Base-by-base conservation (phyloP, 2,329 filamentous ascomycete species). In the Xylariaceae sp. region DNA sequence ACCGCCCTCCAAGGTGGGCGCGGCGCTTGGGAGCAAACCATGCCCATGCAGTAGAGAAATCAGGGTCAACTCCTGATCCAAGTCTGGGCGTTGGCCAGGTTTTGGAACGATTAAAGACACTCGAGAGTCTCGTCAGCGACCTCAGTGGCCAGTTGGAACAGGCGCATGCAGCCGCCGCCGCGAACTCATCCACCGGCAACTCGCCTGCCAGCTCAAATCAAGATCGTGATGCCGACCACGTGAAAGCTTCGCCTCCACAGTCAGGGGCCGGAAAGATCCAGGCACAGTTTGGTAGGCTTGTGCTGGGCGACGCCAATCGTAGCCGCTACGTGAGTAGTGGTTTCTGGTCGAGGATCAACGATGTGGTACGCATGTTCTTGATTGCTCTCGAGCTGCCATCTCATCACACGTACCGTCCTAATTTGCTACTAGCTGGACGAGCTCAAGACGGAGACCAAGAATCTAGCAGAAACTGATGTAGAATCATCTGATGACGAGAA, bases 271-370 rank as follows among this genome's bases (percentile, higher is more conserved):
- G 48, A 2, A 52, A 39, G 31, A 54, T 75, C 9, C 71, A 74
- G 22, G 69, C 70, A 16, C 67, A 73, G 12, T 76, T 80, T 53
- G 78, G 78, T 2, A 69, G 76, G 43, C 59, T 81, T 38, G 73
- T 80, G 2, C 59, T 79, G 2, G 66, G 73, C 28, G 75, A 79
- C 59, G 57, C 65, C 7, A 72, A 61, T 6, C 67, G 63, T 12
- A 75, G 71, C 36, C 72, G 73, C 13, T 82, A 82, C 59, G 65
- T 82, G 11, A 75, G 75, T 50, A 80, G 71, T 54, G 74, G 74
- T 13, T 82, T 82, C 58, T 82, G 79, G 79, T 78, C 78, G 2
- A 73, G 73, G 1, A 71, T 82, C n/a, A 77, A 75, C 47, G 77
- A 82, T 43, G 80, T 82, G 72, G 77, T 80, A 67, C 41, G 68